Conservation (phyloP, 495 filamentous ascomycete species). For the Talaromyces proteolyticus region DNA sequence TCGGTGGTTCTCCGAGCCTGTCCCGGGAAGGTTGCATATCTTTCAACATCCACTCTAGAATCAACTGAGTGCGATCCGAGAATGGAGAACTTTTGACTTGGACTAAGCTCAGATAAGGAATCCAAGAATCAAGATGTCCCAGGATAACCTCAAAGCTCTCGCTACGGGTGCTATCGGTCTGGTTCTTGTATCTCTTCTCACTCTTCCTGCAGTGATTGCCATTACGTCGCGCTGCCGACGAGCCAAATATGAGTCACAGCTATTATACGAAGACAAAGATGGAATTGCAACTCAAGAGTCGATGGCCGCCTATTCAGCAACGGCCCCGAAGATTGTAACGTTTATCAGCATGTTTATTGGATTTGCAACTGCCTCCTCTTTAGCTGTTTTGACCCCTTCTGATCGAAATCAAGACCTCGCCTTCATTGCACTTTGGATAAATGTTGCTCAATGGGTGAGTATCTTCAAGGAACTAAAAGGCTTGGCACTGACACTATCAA, state of each 20-base stretch:
- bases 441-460: slow-evolving; percentile 4
- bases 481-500: neutral
- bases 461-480: neutral
- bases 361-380: neutral
- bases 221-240: neutral
- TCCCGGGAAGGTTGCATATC: too few relatives aligned
- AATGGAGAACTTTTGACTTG: too few relatives aligned
- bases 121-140: too few relatives aligned
- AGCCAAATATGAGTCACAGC: neutral
- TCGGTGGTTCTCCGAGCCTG: too few relatives aligned
- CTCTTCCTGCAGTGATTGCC: neutral
- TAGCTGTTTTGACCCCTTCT: neutral
- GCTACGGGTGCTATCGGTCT: neutral
- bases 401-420: neutral
- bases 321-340: neutral
- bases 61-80: too few relatives aligned
- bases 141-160: too few relatives aligned
- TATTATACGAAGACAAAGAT: slow-evolving; percentile 6
- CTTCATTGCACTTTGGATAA: neutral
- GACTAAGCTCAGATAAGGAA: too few relatives aligned
- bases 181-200: neutral
- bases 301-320: slow-evolving; percentile 6
- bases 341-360: neutral
- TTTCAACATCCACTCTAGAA: too few relatives aligned
- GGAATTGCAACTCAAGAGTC: slow-evolving; percentile 2